Conservation (phyloP, 305 asterid genomes). For the Striga hermonthica region DNA sequence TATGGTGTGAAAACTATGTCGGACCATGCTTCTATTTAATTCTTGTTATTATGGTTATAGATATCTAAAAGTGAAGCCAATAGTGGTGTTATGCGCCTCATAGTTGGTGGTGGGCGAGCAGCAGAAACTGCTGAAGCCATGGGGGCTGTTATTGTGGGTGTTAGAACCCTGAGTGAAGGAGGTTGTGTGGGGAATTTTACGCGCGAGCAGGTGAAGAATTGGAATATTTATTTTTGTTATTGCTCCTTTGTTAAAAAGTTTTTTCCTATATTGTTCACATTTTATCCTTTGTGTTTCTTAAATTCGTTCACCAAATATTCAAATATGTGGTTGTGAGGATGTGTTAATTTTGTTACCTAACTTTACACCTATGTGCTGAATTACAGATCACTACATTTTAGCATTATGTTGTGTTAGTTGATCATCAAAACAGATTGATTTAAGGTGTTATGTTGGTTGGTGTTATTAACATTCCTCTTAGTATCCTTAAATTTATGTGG, state of each 20-base stretch:
- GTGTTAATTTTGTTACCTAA: too few relatives aligned
- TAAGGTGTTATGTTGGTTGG: too few relatives aligned
- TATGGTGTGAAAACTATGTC: slow-evolving; percentile 16
- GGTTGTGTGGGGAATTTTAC: slow-evolving; percentile 96
- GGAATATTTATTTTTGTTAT: slow-evolving; percentile 17
- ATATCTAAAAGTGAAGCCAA: slow-evolving; percentile 85
- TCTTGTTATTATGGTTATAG: slow-evolving; percentile 41
- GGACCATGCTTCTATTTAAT: slow-evolving; percentile 25
- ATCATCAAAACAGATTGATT: slow-evolving; percentile 6
- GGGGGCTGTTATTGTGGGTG: slow-evolving; percentile 96
- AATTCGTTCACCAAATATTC: neutral
- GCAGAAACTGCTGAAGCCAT: slow-evolving; percentile 74
- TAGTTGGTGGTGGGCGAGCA: slow-evolving; percentile 99
- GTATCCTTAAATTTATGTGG: slow-evolving; percentile 1
- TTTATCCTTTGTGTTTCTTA: neutral
- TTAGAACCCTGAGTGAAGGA: slow-evolving; percentile 96
- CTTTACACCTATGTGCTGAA: too few relatives aligned
- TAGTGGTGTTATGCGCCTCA: slow-evolving; percentile 98
- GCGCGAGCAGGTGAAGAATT: slow-evolving; percentile 81
- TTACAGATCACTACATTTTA: neutral
- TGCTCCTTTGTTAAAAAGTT: neutral
- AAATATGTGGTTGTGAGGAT: too few relatives aligned
- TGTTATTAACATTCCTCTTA: neutral
- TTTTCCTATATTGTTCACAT: neutral
- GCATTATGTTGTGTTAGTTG: slow-evolving; percentile 6